Conservation (phyloP, 176 grass and related monocot species). For the Poa annua region DNA sequence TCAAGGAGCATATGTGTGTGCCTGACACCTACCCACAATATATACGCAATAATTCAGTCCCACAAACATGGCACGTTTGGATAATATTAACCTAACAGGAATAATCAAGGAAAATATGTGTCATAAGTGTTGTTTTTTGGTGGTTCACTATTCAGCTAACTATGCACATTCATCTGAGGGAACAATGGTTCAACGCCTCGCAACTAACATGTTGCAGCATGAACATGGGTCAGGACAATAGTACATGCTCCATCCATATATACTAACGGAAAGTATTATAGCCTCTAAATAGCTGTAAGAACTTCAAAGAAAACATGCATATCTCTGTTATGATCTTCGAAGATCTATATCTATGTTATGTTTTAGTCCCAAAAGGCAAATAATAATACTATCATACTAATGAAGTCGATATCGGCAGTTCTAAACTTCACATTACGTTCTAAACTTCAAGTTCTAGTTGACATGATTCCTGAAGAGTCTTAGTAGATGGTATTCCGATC, state of each 20-base stretch:
- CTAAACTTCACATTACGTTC: background rate
- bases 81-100: constrained; percentile 31
- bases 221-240: constrained; percentile 4
- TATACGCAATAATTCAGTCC: background rate
- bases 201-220: constrained; percentile 27
- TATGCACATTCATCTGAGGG: background rate
- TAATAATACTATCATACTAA: constrained; percentile 11
- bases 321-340: background rate
- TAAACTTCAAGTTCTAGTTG: background rate
- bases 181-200: background rate
- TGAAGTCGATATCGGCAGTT: background rate
- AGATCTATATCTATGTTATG: background rate
- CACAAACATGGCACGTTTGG: background rate
- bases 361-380: constrained; percentile 1
- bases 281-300: background rate
- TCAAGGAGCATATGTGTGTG: background rate
- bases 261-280: background rate
- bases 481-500: background rate
- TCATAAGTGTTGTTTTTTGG: background rate
- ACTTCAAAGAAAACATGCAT: constrained; percentile 14
- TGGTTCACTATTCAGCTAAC: constrained; percentile 5
- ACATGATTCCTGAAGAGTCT: background rate
- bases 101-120: background rate
- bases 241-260: background rate
- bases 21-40: background rate